A percentile compares a stretch with the other conserved stretches of the same genome.
phyloP scores from a whole-genome alignment of 2,329 filamentous ascomycete genomes.

The Phyllosticta paracitricarpa region DNA sequence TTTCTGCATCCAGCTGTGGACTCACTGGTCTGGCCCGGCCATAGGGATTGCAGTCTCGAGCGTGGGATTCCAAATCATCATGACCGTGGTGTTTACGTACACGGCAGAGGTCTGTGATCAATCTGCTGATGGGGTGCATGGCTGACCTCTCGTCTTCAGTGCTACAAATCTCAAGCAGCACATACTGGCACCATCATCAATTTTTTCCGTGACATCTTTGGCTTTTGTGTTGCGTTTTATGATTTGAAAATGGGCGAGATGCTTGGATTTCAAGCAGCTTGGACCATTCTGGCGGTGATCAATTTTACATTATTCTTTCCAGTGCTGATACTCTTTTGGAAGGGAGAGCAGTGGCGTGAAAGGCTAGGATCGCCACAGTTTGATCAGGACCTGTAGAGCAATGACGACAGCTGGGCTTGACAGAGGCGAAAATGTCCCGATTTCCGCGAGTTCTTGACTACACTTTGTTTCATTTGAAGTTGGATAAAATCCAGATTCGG shows the following conservation, averaged over 20 bases:
- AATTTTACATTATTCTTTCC: conserved; percentile 2
- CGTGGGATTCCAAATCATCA: conserved; percentile 3
- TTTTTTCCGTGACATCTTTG: neutral
- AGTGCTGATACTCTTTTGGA: conserved; percentile 1
- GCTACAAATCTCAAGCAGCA: neutral
- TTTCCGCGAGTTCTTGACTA: too few species aligned
- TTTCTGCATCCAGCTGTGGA: neutral
- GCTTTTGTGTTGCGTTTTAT: neutral
- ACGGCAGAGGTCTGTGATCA: neutral
- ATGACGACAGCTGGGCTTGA: too few species aligned
- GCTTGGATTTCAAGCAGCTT: conserved; percentile 2
- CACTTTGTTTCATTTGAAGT: too few species aligned
- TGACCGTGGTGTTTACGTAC: conserved; percentile 4
- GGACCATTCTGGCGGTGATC: neutral
- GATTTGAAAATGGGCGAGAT: neutral
- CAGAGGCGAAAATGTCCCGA: too few species aligned
- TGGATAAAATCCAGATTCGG: too few species aligned
- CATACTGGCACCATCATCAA: neutral
- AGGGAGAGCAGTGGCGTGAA: neutral
- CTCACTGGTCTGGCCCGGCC: conserved; percentile 1
- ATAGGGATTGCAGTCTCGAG: conserved; percentile 1
- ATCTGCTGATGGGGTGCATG: neutral
- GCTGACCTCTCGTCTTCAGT: neutral
- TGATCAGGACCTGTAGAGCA: neutral
- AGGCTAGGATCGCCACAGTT: neutral